Base-by-base conservation (phyloP, 805 yeast genomes). In the Tetrapisispora phaffii region DNA sequence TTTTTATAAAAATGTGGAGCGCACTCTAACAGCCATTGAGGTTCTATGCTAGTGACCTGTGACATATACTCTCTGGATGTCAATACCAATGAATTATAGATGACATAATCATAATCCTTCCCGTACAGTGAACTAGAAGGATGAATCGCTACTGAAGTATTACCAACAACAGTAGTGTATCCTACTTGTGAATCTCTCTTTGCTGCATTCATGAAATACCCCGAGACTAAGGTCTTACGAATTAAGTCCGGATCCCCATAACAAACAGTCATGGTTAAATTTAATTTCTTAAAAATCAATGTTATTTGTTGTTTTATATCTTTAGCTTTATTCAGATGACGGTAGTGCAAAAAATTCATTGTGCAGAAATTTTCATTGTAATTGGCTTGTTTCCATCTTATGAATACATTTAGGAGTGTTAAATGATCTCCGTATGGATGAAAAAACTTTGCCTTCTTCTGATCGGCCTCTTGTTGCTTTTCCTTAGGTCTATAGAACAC, bases 51-150 rank as follows among this genome's bases (percentile, higher is more conserved):
- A 16, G 89, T 83, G 24, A 83, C 80, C 54, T 87, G 87, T 45
- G 93, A 84, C 96, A 90, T 87, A 58, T 85, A 93, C 70, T 90
- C 97, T 57, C 80, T 80, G 15, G 84, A 76, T 0, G 98, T 90
- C 51, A 87, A 71, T 26, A 88, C 75, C 44, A 88, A 71, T 28
- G 88, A 84, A 56, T 88, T 88, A 56, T 86, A 89, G 8, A 90
- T 62, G 38, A 88, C 82, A 65, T 85, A 86, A 48, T 84, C 90
- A 12, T 90, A 85, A 35, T 70, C 72, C 46, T 68, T 69, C 32
- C 73, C 74, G 57, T 74, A 77, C 17, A 90, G 61, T 4, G 87
- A 67, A 48, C 94, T 83, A 2, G 95, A 84, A 1, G 98, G 98
- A 60, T 90, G 97, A 47, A 90, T 73, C 47, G 74, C 77, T 15